Evolutionary conservation across 2,329 filamentous ascomycete genomes (phyloP), one percentile per base, ranked within the genome.

Genomic region (Sclerotinia trifoliorum): DNA sequence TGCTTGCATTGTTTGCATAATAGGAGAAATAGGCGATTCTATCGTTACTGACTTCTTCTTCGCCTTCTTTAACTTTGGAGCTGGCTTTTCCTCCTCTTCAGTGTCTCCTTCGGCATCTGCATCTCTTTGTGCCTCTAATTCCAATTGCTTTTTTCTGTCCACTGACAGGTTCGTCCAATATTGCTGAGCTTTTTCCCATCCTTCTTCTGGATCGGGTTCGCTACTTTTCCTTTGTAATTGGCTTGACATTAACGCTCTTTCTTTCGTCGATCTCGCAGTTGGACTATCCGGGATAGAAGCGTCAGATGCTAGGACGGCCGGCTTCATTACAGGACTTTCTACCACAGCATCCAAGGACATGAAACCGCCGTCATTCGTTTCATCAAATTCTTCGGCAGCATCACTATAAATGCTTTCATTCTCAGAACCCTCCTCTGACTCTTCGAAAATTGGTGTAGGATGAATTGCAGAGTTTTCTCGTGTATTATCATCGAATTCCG

Each of bases 291-390:
- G 74, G 29, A 70, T 70, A 39, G 15, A 26, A 21, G 71, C 73
- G n/a, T 71, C 58, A 35, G 72, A 70, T 2, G 72, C 70, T 29
- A 74, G 52, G 24, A 69, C 66, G 21, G 70, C 64, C 46, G 77
- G 71, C 64, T 75, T 71, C 17, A 32, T 26, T 1, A 73, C 73
- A 4, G 90, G 87, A 58, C 83, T 87, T 26, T 88, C 85, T 1
- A 92, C 83, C 11, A 93, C 85, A 15, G 91, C 91, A 77, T 93
- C 85, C 10, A 94, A 81, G 5, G 90, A 93, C 74, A 87, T 82
- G 74, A 92, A 94, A 0, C 89, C 90, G 58, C 86, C 85, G 2
- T 84, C 85, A 51, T 90, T 88, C 5, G 83, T 75, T 19, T 32
- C 8, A 0, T 86, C 86, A 0, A 90, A 80, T 70, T 93, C 89